phyloP scores from a whole-genome alignment of 345 rosid genomes.

The Melastoma malabathricum region DNA sequence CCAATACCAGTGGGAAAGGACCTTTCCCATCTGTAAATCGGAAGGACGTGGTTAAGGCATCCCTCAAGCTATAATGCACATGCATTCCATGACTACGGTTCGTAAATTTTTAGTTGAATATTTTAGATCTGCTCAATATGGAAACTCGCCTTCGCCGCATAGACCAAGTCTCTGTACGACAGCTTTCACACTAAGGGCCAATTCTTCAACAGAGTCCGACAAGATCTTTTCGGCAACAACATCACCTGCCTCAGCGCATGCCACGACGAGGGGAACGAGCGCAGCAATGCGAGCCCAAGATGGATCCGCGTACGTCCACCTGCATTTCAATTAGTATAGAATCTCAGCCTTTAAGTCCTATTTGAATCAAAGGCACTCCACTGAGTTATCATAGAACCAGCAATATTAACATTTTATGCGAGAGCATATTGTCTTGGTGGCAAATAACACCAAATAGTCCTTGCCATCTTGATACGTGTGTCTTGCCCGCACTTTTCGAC shows the following conservation, averaged over 20 bases:
- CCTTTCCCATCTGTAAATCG: conserved; percentile 40
- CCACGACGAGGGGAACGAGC: conserved; percentile 59
- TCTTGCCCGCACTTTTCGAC: too few relatives aligned
- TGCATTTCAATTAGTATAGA: conserved; percentile 9
- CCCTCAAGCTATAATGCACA: too few relatives aligned
- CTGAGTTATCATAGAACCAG: not conserved
- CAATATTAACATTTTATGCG: too few relatives aligned
- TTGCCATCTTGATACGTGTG: too few relatives aligned
- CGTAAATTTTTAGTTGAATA: too few relatives aligned
- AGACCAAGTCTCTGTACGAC: conserved; percentile 53
- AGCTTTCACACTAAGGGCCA: conserved; percentile 64
- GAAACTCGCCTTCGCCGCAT: conserved; percentile 42
- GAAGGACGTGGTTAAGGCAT: not conserved
- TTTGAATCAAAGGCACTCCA: not conserved
- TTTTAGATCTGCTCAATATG: too few relatives aligned
- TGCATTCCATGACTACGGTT: too few relatives aligned
- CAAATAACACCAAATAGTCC: too few relatives aligned
- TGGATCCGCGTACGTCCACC: conserved; percentile 76
- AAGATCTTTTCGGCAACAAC: conserved; percentile 47
- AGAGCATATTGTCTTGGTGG: too few relatives aligned
- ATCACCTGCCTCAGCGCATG: conserved; percentile 68
- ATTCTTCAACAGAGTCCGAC: conserved; percentile 43
- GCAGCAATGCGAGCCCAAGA: conserved; percentile 80
- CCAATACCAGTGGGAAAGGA: conserved; percentile 63
- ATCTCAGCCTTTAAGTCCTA: not conserved